Percentiles rank a stretch among this genome's conserved stretches.
Evolutionary conservation across 495 filamentous ascomycete genomes (phyloP).

Genomic region (Trichoderma parareesei): DNA sequence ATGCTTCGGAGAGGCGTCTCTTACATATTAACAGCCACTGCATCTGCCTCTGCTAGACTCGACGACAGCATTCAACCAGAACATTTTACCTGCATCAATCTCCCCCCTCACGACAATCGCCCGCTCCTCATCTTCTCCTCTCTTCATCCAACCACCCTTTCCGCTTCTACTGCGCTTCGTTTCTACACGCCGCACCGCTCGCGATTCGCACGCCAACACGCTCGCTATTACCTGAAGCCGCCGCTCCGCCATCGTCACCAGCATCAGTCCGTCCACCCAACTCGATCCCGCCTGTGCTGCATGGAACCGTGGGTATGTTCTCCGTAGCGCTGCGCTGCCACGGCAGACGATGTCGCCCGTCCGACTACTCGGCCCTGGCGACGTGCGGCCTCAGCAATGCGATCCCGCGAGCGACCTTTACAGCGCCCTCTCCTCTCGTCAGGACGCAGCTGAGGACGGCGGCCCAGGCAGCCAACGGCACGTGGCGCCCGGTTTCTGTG

Average conservation of each 20-base stretch:
- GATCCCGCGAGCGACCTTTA: neutral
- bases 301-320: slow-evolving; percentile 44
- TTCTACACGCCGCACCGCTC: neutral
- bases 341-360: slow-evolving; percentile 29
- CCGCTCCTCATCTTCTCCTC: neutral
- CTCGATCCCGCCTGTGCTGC: slow-evolving; percentile 14
- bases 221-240: no score
- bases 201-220: no score
- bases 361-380: neutral
- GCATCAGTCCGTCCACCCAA: neutral
- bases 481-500: slow-evolving; percentile 75
- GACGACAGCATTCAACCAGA: neutral
- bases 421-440: neutral
- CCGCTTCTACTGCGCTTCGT: neutral
- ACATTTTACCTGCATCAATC: neutral
- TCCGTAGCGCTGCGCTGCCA: slow-evolving; percentile 36
- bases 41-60: neutral
- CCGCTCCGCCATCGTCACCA: neutral
- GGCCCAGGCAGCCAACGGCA: slow-evolving; percentile 28
- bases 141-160: neutral
- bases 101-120: neutral
- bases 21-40: neutral
- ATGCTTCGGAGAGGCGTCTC: neutral
- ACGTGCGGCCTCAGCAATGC: neutral
- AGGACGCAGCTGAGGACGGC: neutral